Conservation (phyloP, 495 filamentous ascomycete species). For the Aspergillus affinis region DNA sequence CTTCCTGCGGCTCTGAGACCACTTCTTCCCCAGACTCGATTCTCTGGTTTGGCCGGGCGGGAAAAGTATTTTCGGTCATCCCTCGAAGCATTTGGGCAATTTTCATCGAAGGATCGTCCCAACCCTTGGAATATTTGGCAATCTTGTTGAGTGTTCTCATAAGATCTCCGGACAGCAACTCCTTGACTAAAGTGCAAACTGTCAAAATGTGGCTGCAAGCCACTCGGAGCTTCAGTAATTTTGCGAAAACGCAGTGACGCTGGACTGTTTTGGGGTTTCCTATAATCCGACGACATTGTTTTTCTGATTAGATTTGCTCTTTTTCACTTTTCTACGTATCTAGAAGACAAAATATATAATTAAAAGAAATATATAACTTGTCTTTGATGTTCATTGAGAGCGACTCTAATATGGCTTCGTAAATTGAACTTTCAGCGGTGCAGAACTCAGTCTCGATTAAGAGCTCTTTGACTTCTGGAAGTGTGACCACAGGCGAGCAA, state of each 20-base stretch:
- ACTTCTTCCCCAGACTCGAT: too few relatives aligned
- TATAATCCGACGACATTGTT: too few relatives aligned
- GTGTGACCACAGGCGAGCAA: constrained; percentile 51
- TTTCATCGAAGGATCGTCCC: constrained; percentile 11
- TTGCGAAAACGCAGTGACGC: too few relatives aligned
- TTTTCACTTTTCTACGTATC: too few relatives aligned
- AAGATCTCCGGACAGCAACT: constrained; percentile 41
- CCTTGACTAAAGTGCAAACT: constrained; percentile 39
- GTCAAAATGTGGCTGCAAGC: constrained; percentile 51
- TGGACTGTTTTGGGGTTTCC: too few relatives aligned
- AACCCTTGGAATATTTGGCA: background rate
- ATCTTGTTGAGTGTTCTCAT: constrained; percentile 31
- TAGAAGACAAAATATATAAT: too few relatives aligned
- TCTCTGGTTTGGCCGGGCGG: too few relatives aligned
- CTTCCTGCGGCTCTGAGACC: too few relatives aligned
- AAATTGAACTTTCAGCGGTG: constrained; percentile 48
- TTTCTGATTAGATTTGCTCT: too few relatives aligned
- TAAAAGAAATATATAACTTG: too few relatives aligned
- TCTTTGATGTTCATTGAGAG: too few relatives aligned
- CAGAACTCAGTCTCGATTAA: constrained; percentile 44
- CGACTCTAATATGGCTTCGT: too few relatives aligned
- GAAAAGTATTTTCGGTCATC: background rate
- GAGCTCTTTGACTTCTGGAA: constrained; percentile 46
- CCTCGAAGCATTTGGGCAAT: constrained; percentile 13
- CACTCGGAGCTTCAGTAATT: constrained; percentile 53